Base-by-base conservation (phyloP, 108 stramenopile genomes). In the Pseudonitzschia multiseries region DNA sequence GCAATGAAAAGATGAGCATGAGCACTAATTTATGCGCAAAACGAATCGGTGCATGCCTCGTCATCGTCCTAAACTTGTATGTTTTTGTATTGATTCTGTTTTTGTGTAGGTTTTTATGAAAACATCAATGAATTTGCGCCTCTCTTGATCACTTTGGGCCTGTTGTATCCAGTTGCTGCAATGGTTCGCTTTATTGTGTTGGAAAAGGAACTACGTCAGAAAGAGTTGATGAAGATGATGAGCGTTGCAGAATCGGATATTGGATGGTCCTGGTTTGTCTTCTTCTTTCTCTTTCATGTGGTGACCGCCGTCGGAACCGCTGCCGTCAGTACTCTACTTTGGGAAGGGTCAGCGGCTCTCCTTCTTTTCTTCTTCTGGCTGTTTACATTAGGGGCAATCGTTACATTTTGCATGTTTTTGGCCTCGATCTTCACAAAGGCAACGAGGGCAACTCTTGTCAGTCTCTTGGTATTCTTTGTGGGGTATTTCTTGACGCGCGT, bases 141-240 rank as follows among this genome's bases (percentile, higher is more conserved):
- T 57, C 84, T 76, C 29, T 75, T 61, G 79, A 59, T 66, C 66
- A 79, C 71, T 69, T 72, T 75, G 57, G 93, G 93, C 3, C 67
- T 93, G 14, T 72, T 93, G 8, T 93, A 89, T 44, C 93, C 93
- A 2, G 84, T 91, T 3, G 56, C 89, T 31, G 66, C 83, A 28
- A 83, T 87, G 54, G 87, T 89, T 66, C 65, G 84, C 28, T 83
- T 77, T 29, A 82, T 93, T 22, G 78, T 80, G 0, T 75, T 71
- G 1, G 93, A 93, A 53, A 93, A 93, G 68, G 89, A 93, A 65
- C 68, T 83, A 29, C 81, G 87, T 18, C 93, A 93, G 72, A 93
- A 93, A 69, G 93, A 93, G 70, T 81, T 93, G 5, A 89, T 93
- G 89, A 93, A 93, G 71, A 93, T 93, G 88, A 93, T 93, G 93